Evolutionary conservation across 108 stramenopile genomes (phyloP).

Genomic region (Discostella pseudostelligera): DNA sequence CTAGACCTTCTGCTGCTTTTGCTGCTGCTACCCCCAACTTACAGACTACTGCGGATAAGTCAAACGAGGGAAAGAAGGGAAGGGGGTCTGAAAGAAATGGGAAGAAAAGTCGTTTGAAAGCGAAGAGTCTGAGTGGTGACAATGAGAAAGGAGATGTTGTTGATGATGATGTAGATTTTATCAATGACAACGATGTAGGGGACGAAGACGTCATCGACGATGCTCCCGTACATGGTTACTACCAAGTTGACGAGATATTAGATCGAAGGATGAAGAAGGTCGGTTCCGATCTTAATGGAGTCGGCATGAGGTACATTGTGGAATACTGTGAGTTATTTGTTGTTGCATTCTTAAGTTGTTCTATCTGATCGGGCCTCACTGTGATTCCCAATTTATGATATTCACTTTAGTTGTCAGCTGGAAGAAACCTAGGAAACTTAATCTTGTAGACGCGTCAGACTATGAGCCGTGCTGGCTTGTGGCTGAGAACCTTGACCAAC

Average conservation of each 20-base stretch:
- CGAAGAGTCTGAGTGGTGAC: no score
- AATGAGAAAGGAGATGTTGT: neutral
- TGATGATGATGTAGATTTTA: neutral
- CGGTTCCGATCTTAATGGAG: conserved; percentile 9
- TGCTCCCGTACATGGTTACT: conserved; percentile 12
- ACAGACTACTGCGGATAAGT: no score
- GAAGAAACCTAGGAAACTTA: conserved; percentile 24
- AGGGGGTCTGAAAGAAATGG: no score
- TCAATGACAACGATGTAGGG: neutral
- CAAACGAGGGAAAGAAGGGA: no score
- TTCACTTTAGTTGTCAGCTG: conserved; percentile 35
- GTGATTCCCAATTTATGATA: no score
- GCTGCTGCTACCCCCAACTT: no score
- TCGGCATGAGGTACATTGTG: conserved; percentile 10
- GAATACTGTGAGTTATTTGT: conserved; percentile 27
- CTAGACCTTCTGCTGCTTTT: no score
- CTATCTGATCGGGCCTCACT: no score
- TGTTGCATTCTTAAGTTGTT: neutral
- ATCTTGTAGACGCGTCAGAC: neutral
- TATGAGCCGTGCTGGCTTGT: conserved; percentile 27
- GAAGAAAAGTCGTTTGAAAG: no score
- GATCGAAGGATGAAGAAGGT: conserved; percentile 18
- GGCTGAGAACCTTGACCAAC: conserved; percentile 33
- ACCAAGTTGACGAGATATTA: conserved; percentile 29
- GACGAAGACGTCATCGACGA: neutral